Conservation (phyloP, 2,329 filamentous ascomycete genomes). For the Fusarium pseudonygamai region DNA sequence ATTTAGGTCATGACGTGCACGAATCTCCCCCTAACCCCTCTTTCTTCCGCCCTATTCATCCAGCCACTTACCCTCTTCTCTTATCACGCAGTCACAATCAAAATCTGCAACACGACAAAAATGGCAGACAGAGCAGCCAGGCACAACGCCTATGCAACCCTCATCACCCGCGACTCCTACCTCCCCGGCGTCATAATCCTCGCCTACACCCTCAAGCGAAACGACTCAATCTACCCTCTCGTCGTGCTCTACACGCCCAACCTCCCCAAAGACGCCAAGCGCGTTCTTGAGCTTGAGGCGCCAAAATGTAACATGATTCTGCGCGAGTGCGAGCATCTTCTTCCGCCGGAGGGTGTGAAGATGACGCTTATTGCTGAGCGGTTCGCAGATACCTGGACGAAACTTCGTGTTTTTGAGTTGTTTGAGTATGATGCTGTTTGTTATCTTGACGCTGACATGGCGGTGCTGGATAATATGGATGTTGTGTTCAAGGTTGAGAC, state of each 20-base stretch:
- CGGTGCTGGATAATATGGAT: constrained; percentile 34
- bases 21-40: not conserved
- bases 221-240: constrained; percentile 21
- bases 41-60: not conserved
- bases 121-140: not conserved
- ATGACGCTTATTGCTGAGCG: constrained; percentile 35
- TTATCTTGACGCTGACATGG: constrained; percentile 38
- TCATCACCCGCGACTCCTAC: constrained; percentile 37
- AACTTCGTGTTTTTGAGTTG: constrained; percentile 31
- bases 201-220: constrained; percentile 29
- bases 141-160: constrained; percentile 36
- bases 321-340: constrained; percentile 18
- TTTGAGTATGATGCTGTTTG: constrained; percentile 35
- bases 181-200: constrained; percentile 35
- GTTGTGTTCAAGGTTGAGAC: constrained; percentile 17
- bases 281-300: constrained; percentile 25
- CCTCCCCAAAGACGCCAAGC: not conserved
- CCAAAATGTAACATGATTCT: constrained; percentile 27
- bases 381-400: constrained; percentile 35
- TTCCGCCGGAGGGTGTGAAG: constrained; percentile 22
- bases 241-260: constrained; percentile 32
- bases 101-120: not conserved
- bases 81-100: not conserved
- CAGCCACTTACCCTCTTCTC: not conserved
- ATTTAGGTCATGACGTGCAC: constrained; percentile 21